Percentiles rank a stretch among this genome's conserved stretches.
Conservation (phyloP, 1,284 basidiomycete species). For the Irpex lacteus region DNA sequence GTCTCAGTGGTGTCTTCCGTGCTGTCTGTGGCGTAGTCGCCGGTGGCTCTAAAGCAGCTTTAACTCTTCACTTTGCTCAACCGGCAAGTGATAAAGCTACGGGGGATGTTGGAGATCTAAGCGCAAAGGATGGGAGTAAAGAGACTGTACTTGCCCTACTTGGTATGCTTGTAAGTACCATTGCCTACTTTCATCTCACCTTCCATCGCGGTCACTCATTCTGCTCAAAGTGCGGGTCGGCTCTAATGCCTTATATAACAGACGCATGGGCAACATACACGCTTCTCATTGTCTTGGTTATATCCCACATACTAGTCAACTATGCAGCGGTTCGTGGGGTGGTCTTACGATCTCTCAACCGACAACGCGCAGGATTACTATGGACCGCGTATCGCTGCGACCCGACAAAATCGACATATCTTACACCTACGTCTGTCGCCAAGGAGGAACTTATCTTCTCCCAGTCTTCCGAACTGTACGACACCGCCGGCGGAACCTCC, state of each 20-base stretch:
- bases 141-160: constrained; percentile 65
- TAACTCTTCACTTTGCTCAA: constrained; percentile 64
- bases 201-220: not conserved
- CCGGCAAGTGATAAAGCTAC: constrained; percentile 30
- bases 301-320: constrained; percentile 55
- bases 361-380: constrained; percentile 51
- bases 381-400: constrained; percentile 37
- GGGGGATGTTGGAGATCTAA: constrained; percentile 67
- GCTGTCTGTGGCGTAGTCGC: constrained; percentile 60
- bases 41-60: constrained; percentile 64
- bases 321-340: constrained; percentile 58
- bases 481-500: not conserved
- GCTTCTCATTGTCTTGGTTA: constrained; percentile 48
- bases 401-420: not conserved
- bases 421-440: constrained; percentile 11
- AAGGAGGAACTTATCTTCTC: constrained; percentile 13
- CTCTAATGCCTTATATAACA: constrained; percentile 54
- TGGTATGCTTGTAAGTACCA: constrained; percentile 61
- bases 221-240: constrained; percentile 47
- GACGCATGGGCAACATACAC: constrained; percentile 47
- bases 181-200: not conserved
- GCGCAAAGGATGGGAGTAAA: constrained; percentile 69
- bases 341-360: constrained; percentile 53
- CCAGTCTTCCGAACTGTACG: constrained; percentile 4
- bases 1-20: constrained; percentile 53